Conservation (phyloP, 2,329 filamentous ascomycete genomes). For the Colletotrichum tofieldiae region DNA sequence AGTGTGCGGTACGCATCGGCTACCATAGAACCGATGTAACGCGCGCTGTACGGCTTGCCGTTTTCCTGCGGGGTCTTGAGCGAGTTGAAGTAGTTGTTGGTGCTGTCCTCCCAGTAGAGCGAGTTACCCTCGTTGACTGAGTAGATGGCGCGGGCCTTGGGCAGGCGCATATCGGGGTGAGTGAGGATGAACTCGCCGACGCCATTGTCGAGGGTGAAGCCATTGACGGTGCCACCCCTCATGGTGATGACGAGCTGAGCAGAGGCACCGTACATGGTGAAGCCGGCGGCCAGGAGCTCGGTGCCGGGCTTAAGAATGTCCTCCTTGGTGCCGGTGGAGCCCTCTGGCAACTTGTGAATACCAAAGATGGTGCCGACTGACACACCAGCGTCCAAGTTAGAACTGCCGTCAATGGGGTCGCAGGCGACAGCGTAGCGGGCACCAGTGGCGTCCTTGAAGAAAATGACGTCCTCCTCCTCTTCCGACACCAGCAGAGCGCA, state of each 20-base stretch:
- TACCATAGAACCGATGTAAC: slow-evolving; percentile 99
- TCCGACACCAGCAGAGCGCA: slow-evolving; percentile 96
- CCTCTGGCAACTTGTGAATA: slow-evolving; percentile 90
- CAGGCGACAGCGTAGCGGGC: slow-evolving; percentile 96
- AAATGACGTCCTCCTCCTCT: slow-evolving; percentile 94
- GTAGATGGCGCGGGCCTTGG: slow-evolving; percentile 88
- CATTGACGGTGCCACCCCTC: slow-evolving; percentile 92
- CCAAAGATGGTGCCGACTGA: slow-evolving; percentile 98
- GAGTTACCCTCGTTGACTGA: slow-evolving; percentile 99
- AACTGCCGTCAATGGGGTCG: slow-evolving; percentile 97
- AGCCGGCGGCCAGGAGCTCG: slow-evolving; percentile 94
- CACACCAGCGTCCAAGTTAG: slow-evolving; percentile 97
- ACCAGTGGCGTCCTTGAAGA: slow-evolving; percentile 82
- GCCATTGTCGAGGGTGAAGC: slow-evolving; percentile 97
- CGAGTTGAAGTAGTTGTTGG: slow-evolving; percentile 89
- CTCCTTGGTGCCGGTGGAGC: slow-evolving; percentile 81
- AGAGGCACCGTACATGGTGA: slow-evolving; percentile 99
- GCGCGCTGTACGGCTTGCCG: slow-evolving; percentile 92
- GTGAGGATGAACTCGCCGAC: slow-evolving; percentile 99
- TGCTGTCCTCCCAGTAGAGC: slow-evolving; percentile 92
- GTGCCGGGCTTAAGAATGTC: slow-evolving; percentile 92
- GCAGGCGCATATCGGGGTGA: slow-evolving; percentile 94
- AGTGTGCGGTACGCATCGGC: slow-evolving; percentile 97
- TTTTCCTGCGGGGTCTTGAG: slow-evolving; percentile 84
- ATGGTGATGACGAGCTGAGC: slow-evolving; percentile 98